These are phyloP conservation scores for Glycine tomentella DNA, from an alignment of 306 rosid genomes.

Conservation along the genomic window DNA sequence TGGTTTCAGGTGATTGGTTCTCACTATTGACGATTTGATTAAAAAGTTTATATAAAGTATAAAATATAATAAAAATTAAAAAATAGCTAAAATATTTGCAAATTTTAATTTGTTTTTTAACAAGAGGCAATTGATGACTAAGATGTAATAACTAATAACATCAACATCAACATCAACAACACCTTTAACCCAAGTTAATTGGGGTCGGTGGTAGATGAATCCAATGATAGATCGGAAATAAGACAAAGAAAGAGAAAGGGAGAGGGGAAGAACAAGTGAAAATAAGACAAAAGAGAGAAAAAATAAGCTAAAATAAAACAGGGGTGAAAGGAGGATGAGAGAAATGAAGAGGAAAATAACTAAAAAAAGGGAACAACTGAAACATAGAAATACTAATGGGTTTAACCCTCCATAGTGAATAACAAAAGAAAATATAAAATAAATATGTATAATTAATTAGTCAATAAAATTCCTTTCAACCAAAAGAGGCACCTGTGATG, in stretches of 20 bases:
- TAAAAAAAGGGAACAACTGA: no score
- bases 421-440: neutral
- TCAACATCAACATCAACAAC: no score
- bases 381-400: no score
- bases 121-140: neutral
- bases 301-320: no score
- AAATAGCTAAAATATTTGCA: constrained; percentile 19
- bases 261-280: no score
- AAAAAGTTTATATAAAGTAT: neutral
- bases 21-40: neutral
- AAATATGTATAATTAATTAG: constrained; percentile 1
- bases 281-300: no score
- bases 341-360: no score
- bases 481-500: constrained; percentile 6
- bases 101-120: constrained; percentile 4
- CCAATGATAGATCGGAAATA: no score
- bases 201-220: no score
- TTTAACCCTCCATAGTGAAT: neutral
- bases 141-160: constrained; percentile 13
- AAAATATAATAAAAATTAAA: neutral
- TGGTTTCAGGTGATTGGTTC: constrained; percentile 2
- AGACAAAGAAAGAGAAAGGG: no score
- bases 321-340: no score
- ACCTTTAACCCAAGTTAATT: no score
- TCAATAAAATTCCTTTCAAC: constrained; percentile 1